Base-by-base conservation (phyloP, 345 rosid genomes). In the Sisymbrium irio region DNA sequence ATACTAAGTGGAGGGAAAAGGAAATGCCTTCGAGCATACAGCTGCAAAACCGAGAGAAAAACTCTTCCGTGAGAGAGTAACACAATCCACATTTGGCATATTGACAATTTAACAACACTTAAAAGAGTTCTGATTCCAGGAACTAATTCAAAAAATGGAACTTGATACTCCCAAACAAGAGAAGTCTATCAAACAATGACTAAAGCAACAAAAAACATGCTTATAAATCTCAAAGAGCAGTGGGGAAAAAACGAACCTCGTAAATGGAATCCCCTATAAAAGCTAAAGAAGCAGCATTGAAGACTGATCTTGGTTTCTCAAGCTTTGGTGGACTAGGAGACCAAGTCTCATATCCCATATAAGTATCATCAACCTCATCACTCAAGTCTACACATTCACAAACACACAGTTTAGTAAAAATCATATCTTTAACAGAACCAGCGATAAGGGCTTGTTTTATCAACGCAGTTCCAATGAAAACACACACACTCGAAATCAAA, bases 21-120 rank as follows among this genome's bases (percentile, higher is more conserved):
- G 69, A 91, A 93, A 79, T 89, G 96, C 74, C 91, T 83, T 44
- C 91, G 93, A 62, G 95, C 94, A 80, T 89, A 93, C 8, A 93
- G 77, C 94, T 93, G 85, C 92, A 82, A 5, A 49, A 54, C 4
- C 19, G 68, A 40, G 9, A 61, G 39, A 58, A 51, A 17, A 51
- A 17, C 63, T 18, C 5, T 17, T 6, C 7, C 8, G 30, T 61
- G 22, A 49, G 17, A 25, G 15, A 36, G 12, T 45, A 65, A 37
- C 4, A 39, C 7, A 33, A 36, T 49, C 59, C 12, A 19, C 59
- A 60, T 20, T 15, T 49, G 3, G 9, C 9, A 59, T 22, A 22
- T 30, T 32, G 13, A 3, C 22, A 56, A 56, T 19, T 14, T 1
- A 70, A 59, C 65, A 45, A 45, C 27, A 57, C 8, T 53, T 69